Conservation (phyloP, 176 grass and related monocot genomes). For the Hordeum marinum region DNA sequence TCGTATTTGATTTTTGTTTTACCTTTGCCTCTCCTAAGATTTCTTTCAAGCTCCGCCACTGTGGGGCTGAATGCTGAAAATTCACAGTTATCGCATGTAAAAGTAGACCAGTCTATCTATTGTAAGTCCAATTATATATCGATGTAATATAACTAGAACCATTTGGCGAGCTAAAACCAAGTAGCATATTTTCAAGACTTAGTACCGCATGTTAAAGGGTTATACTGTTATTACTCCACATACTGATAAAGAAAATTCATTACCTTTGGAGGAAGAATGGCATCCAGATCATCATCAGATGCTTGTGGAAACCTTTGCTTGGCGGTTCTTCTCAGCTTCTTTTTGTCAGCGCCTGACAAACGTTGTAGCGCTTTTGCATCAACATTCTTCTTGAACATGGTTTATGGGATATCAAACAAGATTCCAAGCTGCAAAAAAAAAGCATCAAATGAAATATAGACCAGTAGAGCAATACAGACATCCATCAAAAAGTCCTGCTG, state of each 20-base stretch:
- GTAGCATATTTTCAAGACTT: neutral
- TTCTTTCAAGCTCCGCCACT: too few relatives aligned
- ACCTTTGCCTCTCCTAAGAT: too few relatives aligned
- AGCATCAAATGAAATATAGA: neutral
- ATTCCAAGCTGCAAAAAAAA: slow-evolving; percentile 2
- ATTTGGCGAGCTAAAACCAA: neutral
- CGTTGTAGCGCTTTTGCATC: slow-evolving; percentile 75
- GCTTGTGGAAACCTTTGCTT: slow-evolving; percentile 80
- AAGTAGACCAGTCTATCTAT: neutral
- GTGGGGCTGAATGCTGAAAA: neutral
- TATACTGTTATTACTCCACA: neutral
- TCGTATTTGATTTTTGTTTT: too few relatives aligned
- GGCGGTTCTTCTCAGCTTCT: slow-evolving; percentile 80
- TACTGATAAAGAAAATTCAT: neutral
- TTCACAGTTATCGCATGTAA: neutral
- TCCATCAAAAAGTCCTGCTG: neutral
- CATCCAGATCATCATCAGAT: slow-evolving; percentile 71
- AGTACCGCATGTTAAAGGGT: neutral
- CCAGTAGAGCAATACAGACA: neutral
- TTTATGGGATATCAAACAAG: neutral
- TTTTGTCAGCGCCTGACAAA: slow-evolving; percentile 93
- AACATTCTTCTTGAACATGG: slow-evolving; percentile 94
- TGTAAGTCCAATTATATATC: neutral
- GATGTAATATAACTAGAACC: neutral
- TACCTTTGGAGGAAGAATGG: slow-evolving; percentile 86